These are phyloP conservation scores for Metschnikowia hibisci DNA, from an alignment of 805 yeast genomes.

Conservation along the genomic window DNA sequence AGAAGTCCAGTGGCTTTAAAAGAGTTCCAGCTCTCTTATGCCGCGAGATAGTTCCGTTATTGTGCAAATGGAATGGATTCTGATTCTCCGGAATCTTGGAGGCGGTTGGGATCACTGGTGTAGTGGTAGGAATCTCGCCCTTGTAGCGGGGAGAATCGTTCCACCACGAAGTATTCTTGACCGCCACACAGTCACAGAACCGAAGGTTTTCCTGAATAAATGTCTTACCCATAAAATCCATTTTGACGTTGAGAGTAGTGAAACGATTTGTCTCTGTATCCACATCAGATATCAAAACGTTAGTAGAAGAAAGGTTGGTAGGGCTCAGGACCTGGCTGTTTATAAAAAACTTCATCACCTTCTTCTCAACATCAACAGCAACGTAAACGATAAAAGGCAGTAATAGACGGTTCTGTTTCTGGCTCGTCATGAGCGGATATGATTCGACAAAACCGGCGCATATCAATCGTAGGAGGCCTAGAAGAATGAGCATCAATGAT, in stretches of 20 bases:
- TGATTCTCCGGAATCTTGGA: constrained; percentile 5
- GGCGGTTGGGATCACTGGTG: background rate
- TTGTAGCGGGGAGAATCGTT: constrained; percentile 26
- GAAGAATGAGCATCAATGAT: constrained; percentile 8
- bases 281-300: constrained; percentile 38
- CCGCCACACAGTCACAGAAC: constrained; percentile 41
- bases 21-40: background rate
- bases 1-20: background rate
- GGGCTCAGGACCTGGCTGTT: constrained; percentile 26
- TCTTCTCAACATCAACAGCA: constrained; percentile 29
- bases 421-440: constrained; percentile 14
- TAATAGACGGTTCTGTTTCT: constrained; percentile 4
- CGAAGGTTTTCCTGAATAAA: constrained; percentile 38
- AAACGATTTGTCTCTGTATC: constrained; percentile 42
- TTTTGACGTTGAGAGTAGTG: constrained; percentile 46
- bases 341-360: constrained; percentile 32
- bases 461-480: constrained; percentile 8
- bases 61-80: constrained; percentile 1
- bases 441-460: constrained; percentile 25
- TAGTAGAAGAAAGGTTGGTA: constrained; percentile 3
- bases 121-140: background rate
- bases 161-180: constrained; percentile 30
- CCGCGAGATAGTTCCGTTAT: background rate
- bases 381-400: constrained; percentile 31
- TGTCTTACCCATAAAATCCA: constrained; percentile 42